Evolutionary conservation across 2,329 filamentous ascomycete genomes (phyloP).

Genomic region (Arthrobotrys pseudoclavata): DNA sequence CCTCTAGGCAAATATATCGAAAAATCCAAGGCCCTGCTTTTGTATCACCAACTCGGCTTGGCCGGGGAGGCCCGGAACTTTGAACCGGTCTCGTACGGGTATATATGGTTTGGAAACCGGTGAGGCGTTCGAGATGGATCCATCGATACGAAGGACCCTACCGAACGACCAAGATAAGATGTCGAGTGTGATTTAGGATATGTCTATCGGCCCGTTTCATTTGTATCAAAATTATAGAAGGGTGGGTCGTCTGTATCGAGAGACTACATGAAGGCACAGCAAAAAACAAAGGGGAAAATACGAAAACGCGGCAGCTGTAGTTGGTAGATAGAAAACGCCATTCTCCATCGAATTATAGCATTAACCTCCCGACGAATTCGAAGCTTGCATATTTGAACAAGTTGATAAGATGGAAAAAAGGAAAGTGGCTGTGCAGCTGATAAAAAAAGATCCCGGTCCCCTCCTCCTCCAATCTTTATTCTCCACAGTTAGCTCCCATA

Average conservation of each 20-base stretch:
- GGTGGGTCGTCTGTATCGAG: background rate
- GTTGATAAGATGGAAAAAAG: background rate
- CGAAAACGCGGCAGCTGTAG: slow-evolving; percentile 2
- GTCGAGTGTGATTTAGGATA: too few species aligned
- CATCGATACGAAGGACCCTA: too few species aligned
- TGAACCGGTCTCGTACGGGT: too few species aligned
- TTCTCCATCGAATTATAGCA: slow-evolving; percentile 31
- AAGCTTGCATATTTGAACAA: slow-evolving; percentile 14
- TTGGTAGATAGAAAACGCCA: slow-evolving; percentile 35
- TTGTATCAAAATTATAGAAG: too few species aligned
- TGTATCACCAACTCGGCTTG: background rate
- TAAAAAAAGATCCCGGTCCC: background rate
- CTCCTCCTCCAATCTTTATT: background rate
- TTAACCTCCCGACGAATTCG: slow-evolving; percentile 15
- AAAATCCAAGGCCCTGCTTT: background rate
- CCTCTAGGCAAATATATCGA: background rate
- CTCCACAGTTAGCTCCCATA: too few species aligned
- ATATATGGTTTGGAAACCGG: too few species aligned
- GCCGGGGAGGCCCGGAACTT: too few species aligned
- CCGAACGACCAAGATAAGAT: too few species aligned
- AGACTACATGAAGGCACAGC: background rate
- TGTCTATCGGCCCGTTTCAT: too few species aligned
- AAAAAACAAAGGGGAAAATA: background rate
- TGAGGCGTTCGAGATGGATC: too few species aligned
- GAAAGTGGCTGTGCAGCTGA: background rate